Evolutionary conservation across 768 basidiomycete species (phyloP), one percentile per base, ranked within the genome.

Genomic region (Leccinum imitatum): DNA sequence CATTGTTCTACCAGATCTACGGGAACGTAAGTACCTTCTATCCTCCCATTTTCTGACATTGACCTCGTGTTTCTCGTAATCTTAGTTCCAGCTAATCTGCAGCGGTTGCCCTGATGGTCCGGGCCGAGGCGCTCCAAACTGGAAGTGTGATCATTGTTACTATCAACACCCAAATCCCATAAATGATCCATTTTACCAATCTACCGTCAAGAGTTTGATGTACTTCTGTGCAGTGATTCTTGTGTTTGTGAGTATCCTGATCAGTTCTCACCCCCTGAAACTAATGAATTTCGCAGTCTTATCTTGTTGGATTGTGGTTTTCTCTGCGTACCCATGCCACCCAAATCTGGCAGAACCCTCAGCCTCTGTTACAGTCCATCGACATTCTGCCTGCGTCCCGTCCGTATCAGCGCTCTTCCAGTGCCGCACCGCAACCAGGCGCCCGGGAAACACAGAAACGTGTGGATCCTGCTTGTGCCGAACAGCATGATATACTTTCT

Each of bases 261-360:
- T 46, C 4, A 54, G 61, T 53, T 53, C 8, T 51, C 13, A 9
- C 4, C 35, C 23, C 27, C 55, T 46, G 25, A 19, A 19, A 10
- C 54, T 31, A 37, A 61, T 69, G 46, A 67, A 11, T 17, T 48
- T 35, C 15, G 21, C 50, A 98, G 95, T 98, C 97, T 1, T 99
- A 99, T 74, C 84, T 98, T 50, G 85, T 98, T 60, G 97, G 97
- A 37, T 80, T 98, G 1, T 98, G 97, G 97, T 99, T 99, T 79
- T 98, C 97, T 41, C 85, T 99, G 17, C 89, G 93, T 51, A 99
- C 97, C 1, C 97, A 99, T 71, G 97, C 97, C 7, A 87, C 90
- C 14, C 97, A 98, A 71, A 99, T 99, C 66, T 99, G 97, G 97
- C 95, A 98, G 71, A 98, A 98, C 71, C 95, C 95, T 3, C 94